A percentile compares a stretch with the other conserved stretches of the same genome.
Evolutionary conservation across 176 grass and related monocot genomes (phyloP).

Genomic region (Avena sativa): DNA sequence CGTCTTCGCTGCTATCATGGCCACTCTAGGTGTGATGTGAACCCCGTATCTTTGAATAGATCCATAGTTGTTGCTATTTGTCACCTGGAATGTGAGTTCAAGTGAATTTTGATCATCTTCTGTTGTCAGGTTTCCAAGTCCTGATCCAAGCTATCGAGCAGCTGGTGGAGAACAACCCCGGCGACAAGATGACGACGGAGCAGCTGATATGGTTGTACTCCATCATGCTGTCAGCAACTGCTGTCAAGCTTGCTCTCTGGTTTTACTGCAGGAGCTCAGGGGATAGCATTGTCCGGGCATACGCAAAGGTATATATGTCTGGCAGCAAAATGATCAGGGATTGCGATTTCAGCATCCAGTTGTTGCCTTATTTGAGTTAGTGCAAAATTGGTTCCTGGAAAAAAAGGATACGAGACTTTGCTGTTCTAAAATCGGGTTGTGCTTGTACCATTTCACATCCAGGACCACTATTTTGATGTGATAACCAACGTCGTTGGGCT

Average conservation of each 20-base stretch:
- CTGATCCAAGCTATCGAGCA: constrained; percentile 66
- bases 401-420: neutral
- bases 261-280: constrained; percentile 76
- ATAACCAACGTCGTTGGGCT: constrained; percentile 88
- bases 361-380: constrained; percentile 15
- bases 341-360: neutral
- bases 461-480: constrained; percentile 97
- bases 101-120: neutral
- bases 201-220: constrained; percentile 81
- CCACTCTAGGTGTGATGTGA: constrained; percentile 67
- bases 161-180: constrained; percentile 58
- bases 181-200: constrained; percentile 61
- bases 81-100: neutral
- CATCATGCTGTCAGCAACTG: constrained; percentile 86
- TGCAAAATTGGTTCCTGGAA: neutral
- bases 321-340: neutral
- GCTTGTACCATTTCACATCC: constrained; percentile 9
- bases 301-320: constrained; percentile 61
- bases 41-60: neutral
- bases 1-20: constrained; percentile 81
- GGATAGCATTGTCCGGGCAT: constrained; percentile 77
- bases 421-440: constrained; percentile 10
- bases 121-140: constrained; percentile 62
- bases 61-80: neutral
- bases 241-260: constrained; percentile 82